A percentile compares a stretch with the other conserved stretches of the same genome.
Conservation (phyloP, 1,284 basidiomycete genomes). For the Athelia psychrophila region DNA sequence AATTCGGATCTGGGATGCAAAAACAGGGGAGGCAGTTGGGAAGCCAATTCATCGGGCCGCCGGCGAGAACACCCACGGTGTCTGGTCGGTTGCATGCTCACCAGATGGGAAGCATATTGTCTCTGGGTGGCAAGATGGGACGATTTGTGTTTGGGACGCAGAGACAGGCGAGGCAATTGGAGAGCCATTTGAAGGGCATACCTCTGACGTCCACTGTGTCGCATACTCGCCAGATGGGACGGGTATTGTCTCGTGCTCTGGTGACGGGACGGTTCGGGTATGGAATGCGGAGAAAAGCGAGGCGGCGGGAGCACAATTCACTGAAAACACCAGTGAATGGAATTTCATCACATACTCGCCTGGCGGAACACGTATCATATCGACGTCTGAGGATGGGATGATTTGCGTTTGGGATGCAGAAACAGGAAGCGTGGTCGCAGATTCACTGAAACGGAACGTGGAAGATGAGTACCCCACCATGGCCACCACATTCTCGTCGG, state of each 20-base stretch:
- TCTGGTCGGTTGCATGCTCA: conserved; percentile 9
- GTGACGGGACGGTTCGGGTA: neutral
- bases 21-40: neutral
- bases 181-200: neutral
- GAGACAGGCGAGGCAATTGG: neutral
- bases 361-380: conserved; percentile 5
- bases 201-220: conserved; percentile 8
- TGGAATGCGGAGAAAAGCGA: conserved; percentile 3
- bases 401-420: neutral
- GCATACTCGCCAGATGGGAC: neutral
- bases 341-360: conserved; percentile 7
- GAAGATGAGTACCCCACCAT: too few species aligned
- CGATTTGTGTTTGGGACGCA: neutral
- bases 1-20: neutral
- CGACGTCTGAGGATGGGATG: conserved; percentile 5
- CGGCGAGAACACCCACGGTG: neutral
- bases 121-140: conserved; percentile 4
- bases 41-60: neutral
- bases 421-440: neutral
- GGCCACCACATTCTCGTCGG: too few species aligned
- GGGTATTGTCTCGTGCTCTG: neutral
- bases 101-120: conserved; percentile 5
- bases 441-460: too few species aligned
- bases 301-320: neutral
- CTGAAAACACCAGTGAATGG: neutral